These are phyloP conservation scores for Ophiosphaerella narmari DNA, from an alignment of 2,329 filamentous ascomycete species.

Conservation along the genomic window DNA sequence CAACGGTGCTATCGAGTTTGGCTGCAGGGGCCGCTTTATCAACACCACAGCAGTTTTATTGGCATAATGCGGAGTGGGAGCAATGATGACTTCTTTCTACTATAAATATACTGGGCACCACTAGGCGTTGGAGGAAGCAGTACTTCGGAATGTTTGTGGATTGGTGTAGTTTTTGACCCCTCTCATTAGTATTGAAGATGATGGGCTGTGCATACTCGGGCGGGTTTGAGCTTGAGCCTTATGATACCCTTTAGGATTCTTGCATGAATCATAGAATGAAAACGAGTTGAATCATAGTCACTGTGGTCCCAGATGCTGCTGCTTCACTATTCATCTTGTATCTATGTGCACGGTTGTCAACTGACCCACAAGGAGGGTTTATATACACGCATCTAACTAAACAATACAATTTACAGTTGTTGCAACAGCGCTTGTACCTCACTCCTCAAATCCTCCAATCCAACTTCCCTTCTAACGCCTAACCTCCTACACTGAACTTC, in stretches of 20 bases:
- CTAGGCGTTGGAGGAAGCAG: not conserved
- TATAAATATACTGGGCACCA: constrained; percentile 1
- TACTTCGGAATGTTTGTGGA: not conserved
- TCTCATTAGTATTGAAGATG: not conserved
- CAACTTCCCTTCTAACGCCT: constrained; percentile 64
- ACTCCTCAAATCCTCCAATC: constrained; percentile 54
- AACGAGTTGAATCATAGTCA: too few relatives aligned
- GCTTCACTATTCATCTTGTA: too few relatives aligned
- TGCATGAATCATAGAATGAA: too few relatives aligned
- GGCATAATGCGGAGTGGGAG: constrained; percentile 6
- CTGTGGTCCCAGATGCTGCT: too few relatives aligned
- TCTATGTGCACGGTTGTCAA: too few relatives aligned
- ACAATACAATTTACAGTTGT: constrained; percentile 14
- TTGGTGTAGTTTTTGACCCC: not conserved
- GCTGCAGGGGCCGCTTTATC: not conserved
- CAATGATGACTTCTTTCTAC: not conserved
- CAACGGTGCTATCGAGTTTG: not conserved
- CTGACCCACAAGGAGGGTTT: too few relatives aligned
- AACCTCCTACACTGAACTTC: constrained; percentile 81
- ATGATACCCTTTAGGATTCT: constrained; percentile 5
- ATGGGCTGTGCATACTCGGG: constrained; percentile 5
- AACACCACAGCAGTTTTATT: constrained; percentile 2
- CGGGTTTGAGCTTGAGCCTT: constrained; percentile 3
- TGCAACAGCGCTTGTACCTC: constrained; percentile 42
- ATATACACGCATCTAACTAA: too few relatives aligned